Base-by-base conservation (phyloP, 2,329 filamentous ascomycete species). In the Alternaria brassicae region DNA sequence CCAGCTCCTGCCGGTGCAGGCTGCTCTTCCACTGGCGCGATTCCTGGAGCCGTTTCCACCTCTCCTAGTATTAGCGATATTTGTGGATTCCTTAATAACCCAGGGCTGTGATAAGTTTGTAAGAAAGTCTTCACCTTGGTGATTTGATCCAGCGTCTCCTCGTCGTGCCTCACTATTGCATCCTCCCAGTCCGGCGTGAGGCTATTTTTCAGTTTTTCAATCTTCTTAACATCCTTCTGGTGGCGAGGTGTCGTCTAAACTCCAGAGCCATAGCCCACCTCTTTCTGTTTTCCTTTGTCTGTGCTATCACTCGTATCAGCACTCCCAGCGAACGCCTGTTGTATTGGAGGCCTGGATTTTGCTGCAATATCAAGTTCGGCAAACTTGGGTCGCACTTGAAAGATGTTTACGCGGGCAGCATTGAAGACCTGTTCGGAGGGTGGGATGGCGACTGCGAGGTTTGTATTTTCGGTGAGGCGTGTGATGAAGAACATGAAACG, bases 391-490 rank as follows among this genome's bases (percentile, higher is more conserved):
- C 92, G 86, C 0, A 93, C 93, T 58, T 96, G 89, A 78, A 92
- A 89, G 66, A 94, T 95, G 75, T 97, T 97, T 66, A 97, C 84
- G 77, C 95, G 88, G 12, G 93, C 93, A 53, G 91, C 88, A 71
- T 98, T 97, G 82, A 96, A 96, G 6, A 91, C 86, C 19, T 92
- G 91, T 78, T 98, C 94, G 23, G 93, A 93, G 0, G 94, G 93
- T 0, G 95, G 93, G 66, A 97, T 87, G 34, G 96, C 89, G 8
- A 96, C 92, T 72, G 96, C 92, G 60, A 99, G 89, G 73, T 98
- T 98, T 2, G 95, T 99, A 79, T 99, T 99, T 53, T 95, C 96
- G 2, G 95, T 99, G 68, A 99, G 93, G 68, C 96, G 92, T 65
- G 93, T 91, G 65, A 97, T 92, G 76, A 98, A 97, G 78, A 97